These are phyloP conservation scores for Vitis hybrid DNA, from an alignment of 177 flowering plant genomes.

Conservation along the genomic window DNA sequence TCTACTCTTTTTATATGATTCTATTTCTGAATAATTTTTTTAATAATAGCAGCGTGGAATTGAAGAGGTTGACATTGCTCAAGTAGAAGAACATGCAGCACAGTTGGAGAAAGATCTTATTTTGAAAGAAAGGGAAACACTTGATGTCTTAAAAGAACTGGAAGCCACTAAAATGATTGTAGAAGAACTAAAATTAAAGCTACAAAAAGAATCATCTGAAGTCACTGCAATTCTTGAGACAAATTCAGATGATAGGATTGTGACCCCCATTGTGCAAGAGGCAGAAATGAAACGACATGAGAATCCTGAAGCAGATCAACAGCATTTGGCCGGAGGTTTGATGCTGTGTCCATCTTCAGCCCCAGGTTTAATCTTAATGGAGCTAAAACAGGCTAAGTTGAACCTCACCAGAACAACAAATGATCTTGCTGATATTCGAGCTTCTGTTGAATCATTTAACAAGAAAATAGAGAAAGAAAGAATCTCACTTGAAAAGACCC, in stretches of 20 bases:
- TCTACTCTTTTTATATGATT: background rate
- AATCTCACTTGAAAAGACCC: slow-evolving; percentile 58
- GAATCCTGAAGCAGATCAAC: slow-evolving; percentile 12
- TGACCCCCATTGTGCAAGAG: slow-evolving; percentile 17
- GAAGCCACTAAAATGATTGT: slow-evolving; percentile 63
- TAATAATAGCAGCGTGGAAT: slow-evolving; percentile 25
- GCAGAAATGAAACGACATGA: slow-evolving; percentile 33
- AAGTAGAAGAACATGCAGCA: slow-evolving; percentile 64
- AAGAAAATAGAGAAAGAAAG: slow-evolving; percentile 75
- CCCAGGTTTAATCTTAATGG: slow-evolving; percentile 70
- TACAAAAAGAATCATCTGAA: slow-evolving; percentile 61
- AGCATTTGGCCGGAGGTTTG: slow-evolving; percentile 19
- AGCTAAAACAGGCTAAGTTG: slow-evolving; percentile 83
- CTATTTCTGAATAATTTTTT: slow-evolving; percentile 7
- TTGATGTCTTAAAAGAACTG: slow-evolving; percentile 77
- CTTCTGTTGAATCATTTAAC: slow-evolving; percentile 65
- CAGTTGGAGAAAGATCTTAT: slow-evolving; percentile 70
- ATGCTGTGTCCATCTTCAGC: slow-evolving; percentile 43
- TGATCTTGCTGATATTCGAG: slow-evolving; percentile 72
- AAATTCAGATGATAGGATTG: slow-evolving; percentile 15
- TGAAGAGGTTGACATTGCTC: slow-evolving; percentile 37
- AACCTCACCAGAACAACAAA: slow-evolving; percentile 72
- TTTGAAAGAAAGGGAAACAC: slow-evolving; percentile 80
- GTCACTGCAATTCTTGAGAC: slow-evolving; percentile 17
- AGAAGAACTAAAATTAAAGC: slow-evolving; percentile 64